Base-by-base conservation (phyloP, 768 basidiomycete species). In the Lyophyllum semitale region DNA sequence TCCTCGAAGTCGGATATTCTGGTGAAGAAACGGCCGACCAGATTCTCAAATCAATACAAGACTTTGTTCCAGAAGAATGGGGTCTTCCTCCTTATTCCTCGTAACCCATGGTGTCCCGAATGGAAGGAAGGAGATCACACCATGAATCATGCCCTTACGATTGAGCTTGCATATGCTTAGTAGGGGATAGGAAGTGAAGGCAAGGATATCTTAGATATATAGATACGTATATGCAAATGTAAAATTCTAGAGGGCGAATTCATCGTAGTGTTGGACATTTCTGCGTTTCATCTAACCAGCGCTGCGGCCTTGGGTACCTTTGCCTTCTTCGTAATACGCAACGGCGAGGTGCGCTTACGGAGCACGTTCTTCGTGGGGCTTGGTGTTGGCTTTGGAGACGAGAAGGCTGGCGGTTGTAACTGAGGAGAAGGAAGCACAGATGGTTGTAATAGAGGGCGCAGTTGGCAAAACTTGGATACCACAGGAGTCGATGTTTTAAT, bases 1-100 rank as follows among this genome's bases (percentile, higher is more conserved):
- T 95, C 6, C 68, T 87, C 32, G 70, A 76, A 2, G 68, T 85
- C 4, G 77, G 73, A n/a, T 71, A 80, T 61, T 54, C 72, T 40
- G 79, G 74, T 11, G 62, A 71, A n/a, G 79, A 85, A 67, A 69
- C 63, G 60, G 78, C 88, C 11, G 85, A 92, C 61, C 77, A 83
- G 62, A 78, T 77, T 1, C 66, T 93, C 6, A 65, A 62, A 40
- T 85, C 88, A 4, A 65, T 95, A 13, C 84, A 87, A 58, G 80
- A 87, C 5, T 94, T 95, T 60, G 73, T 75, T n/a, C 91, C 92
- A 0, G 87, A 91, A 58, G 75, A 87, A 38, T 95, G 91, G 90
- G 93, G 91, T 2, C 73, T 94, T 26, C 92, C 92, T 18, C 80
- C 89, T 11, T 93, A 88, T 64, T 52, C 60, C 38, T 53, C 53